These are phyloP conservation scores for Termitomyces sp. DNA, from an alignment of 768 basidiomycete species.

Conservation along the genomic window DNA sequence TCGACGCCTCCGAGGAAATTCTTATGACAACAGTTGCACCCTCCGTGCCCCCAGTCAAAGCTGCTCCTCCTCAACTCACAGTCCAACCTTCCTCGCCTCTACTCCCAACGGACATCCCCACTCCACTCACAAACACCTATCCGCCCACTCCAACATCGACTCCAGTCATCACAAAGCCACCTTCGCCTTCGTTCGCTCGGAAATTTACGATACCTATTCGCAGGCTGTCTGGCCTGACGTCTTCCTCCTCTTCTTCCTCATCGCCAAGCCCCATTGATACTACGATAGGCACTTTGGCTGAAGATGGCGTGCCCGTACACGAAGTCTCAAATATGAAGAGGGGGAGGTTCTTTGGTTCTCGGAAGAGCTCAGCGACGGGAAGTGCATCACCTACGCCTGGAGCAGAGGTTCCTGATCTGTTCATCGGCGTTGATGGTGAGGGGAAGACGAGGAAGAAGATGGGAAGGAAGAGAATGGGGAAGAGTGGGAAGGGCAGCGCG, in stretches of 20 bases:
- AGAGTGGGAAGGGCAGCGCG: constrained; percentile 19
- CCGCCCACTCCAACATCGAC: background rate
- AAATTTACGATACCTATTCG: background rate
- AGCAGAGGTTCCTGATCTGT: background rate
- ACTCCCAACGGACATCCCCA: background rate
- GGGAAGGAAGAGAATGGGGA: constrained; percentile 7
- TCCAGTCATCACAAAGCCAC: background rate
- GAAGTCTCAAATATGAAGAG: background rate
- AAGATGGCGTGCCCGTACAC: background rate
- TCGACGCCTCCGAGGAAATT: background rate
- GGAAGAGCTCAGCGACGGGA: background rate
- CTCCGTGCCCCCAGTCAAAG: background rate
- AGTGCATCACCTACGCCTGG: background rate
- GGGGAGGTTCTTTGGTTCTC: background rate
- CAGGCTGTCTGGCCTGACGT: background rate
- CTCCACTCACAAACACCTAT: background rate
- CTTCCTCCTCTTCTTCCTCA: background rate
- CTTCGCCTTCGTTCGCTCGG: background rate
- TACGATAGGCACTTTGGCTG: background rate
- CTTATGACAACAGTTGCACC: background rate
- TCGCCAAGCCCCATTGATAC: background rate
- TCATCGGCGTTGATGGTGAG: background rate
- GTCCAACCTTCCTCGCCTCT: constrained; percentile 8
- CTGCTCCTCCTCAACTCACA: background rate
- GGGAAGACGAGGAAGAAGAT: constrained; percentile 7